Evolutionary conservation across 345 rosid genomes (phyloP).

Genomic region (Clausena lansium): DNA sequence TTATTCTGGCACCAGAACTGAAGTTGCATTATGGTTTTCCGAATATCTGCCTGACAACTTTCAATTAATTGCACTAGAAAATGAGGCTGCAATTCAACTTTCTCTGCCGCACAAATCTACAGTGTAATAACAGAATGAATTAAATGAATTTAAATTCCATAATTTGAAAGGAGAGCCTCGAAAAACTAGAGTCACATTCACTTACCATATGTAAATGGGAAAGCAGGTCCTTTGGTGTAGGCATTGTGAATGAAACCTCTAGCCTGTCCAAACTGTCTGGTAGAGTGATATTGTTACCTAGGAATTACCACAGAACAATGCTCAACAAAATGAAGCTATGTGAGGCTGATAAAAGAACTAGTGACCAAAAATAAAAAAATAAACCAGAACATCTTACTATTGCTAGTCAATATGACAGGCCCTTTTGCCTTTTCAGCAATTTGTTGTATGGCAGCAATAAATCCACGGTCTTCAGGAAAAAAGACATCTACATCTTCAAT

Average conservation of each 20-base stretch:
- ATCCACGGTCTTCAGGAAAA: slow-evolving; percentile 92
- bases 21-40: slow-evolving; percentile 75
- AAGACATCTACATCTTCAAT: slow-evolving; percentile 90
- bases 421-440: slow-evolving; percentile 90
- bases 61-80: slow-evolving; percentile 49
- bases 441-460: slow-evolving; percentile 74
- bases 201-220: slow-evolving; percentile 48
- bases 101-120: slow-evolving; percentile 81
- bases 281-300: slow-evolving; percentile 63
- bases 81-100: slow-evolving; percentile 47
- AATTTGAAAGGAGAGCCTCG: slow-evolving; percentile 13
- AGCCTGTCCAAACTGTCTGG: slow-evolving; percentile 71
- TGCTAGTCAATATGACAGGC: slow-evolving; percentile 82
- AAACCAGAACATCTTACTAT: slow-evolving; percentile 50
- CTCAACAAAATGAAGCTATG: slow-evolving; percentile 9
- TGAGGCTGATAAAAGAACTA: slow-evolving; percentile 2
- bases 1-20: slow-evolving; percentile 91
- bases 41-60: slow-evolving; percentile 66
- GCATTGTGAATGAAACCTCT: slow-evolving; percentile 54
- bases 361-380: not conserved
- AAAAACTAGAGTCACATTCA: slow-evolving; percentile 21
- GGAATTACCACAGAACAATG: slow-evolving; percentile 24
- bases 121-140: slow-evolving; percentile 17
- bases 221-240: slow-evolving; percentile 58
- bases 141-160: slow-evolving; percentile 15